Conservation (phyloP, 768 basidiomycete species). For the Psilocybe cyanescens region DNA sequence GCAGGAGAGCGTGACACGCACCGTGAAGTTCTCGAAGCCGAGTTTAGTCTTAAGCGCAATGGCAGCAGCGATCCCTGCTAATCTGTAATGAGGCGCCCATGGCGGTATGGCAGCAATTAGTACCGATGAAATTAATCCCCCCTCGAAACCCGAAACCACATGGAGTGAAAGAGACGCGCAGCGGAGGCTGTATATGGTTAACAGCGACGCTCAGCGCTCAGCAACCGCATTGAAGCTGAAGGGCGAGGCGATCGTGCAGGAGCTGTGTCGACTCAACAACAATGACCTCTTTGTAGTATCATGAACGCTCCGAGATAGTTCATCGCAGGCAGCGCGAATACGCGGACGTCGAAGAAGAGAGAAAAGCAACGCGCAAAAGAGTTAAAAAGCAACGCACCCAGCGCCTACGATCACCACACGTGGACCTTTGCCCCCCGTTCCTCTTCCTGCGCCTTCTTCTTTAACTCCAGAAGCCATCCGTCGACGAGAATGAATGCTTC, state of each 20-base stretch:
- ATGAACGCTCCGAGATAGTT: no score
- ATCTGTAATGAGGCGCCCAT: slow-evolving; percentile 24
- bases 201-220: neutral
- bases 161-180: neutral
- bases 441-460: neutral
- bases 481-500: no score
- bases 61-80: slow-evolving; percentile 52
- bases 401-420: slow-evolving; percentile 54
- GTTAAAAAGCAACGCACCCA: slow-evolving; percentile 38
- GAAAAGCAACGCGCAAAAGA: neutral
- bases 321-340: no score
- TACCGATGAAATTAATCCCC: no score
- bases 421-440: slow-evolving; percentile 21
- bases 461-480: neutral
- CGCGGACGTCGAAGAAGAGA: no score
- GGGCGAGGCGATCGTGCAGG: no score
- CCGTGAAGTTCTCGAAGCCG: slow-evolving; percentile 51
- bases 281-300: no score
- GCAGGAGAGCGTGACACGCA: slow-evolving; percentile 24
- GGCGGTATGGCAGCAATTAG: no score
- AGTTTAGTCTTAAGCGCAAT: slow-evolving; percentile 49
- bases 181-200: no score
- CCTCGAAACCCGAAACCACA: no score
- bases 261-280: no score
- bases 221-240: no score